phyloP scores from a whole-genome alignment of 441 rosid genomes.

The Populus trichocarpa region DNA sequence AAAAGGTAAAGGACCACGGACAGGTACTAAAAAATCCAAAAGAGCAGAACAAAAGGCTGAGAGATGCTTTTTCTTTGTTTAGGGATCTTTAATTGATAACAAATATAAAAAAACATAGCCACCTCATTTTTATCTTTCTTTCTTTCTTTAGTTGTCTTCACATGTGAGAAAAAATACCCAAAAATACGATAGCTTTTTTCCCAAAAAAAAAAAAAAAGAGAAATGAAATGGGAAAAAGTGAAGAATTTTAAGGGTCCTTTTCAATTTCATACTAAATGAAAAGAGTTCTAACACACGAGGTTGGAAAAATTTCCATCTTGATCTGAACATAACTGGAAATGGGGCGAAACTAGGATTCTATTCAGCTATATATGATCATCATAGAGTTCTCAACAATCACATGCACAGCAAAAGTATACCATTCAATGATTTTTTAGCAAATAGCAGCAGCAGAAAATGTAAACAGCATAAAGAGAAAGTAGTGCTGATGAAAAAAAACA shows the following conservation, averaged over 20 bases:
- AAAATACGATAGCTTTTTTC: too few species aligned
- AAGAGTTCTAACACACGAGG: background rate
- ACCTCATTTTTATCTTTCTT: too few species aligned
- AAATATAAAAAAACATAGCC: background rate
- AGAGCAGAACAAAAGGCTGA: background rate
- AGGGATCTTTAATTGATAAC: background rate
- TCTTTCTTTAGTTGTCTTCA: too few species aligned
- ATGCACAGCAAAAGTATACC: background rate
- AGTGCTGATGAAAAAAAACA: background rate
- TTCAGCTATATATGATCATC: background rate
- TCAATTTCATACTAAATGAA: background rate
- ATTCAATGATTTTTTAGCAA: background rate
- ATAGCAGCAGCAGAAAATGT: background rate
- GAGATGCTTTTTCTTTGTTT: background rate
- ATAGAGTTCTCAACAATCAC: background rate
- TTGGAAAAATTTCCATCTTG: background rate
- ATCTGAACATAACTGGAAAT: background rate
- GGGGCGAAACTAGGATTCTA: background rate
- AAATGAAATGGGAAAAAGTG: too few species aligned
- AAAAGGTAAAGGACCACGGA: conserved; percentile 31
- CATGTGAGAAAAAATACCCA: too few species aligned
- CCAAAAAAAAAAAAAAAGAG: too few species aligned
- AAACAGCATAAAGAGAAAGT: background rate
- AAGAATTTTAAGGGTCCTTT: too few species aligned
- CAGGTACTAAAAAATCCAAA: conserved; percentile 25